phyloP scores from a whole-genome alignment of 257 asterid species.

The Capsicum baccatum region DNA sequence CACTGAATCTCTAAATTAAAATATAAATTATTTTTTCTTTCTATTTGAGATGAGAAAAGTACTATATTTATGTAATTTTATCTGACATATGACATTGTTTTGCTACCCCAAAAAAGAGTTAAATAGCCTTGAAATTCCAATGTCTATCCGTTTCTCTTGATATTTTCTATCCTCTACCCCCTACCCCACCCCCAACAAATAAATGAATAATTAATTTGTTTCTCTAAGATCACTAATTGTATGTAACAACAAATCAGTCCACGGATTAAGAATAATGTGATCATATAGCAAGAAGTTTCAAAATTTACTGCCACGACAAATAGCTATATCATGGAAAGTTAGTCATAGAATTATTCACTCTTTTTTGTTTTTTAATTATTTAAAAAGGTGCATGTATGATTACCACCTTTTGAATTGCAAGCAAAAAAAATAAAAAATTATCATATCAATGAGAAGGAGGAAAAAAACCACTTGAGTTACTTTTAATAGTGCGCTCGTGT shows the following conservation, averaged over 20 bases:
- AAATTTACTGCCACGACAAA: background rate
- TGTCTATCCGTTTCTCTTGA: background rate
- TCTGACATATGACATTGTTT: background rate
- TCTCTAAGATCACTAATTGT: background rate
- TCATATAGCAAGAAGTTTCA: background rate
- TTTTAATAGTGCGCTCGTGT: conserved; percentile 16
- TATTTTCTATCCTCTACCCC: background rate
- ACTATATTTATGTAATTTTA: background rate
- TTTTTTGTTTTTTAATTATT: background rate
- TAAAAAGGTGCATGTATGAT: conserved; percentile 1
- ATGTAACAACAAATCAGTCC: background rate
- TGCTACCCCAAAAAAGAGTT: background rate
- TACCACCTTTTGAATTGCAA: conserved; percentile 10
- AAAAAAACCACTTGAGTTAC: background rate
- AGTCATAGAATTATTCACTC: background rate
- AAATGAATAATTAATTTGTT: background rate
- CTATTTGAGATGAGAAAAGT: background rate
- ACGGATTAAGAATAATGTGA: background rate
- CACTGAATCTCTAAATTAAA: conserved; percentile 2
- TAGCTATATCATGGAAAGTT: background rate
- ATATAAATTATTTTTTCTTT: background rate
- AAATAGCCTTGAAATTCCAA: background rate
- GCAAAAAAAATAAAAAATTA: background rate
- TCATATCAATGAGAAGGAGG: background rate
- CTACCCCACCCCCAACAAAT: too few species aligned